Conservation (phyloP, 306 rosid genomes). For the Hippophae tibetana region DNA sequence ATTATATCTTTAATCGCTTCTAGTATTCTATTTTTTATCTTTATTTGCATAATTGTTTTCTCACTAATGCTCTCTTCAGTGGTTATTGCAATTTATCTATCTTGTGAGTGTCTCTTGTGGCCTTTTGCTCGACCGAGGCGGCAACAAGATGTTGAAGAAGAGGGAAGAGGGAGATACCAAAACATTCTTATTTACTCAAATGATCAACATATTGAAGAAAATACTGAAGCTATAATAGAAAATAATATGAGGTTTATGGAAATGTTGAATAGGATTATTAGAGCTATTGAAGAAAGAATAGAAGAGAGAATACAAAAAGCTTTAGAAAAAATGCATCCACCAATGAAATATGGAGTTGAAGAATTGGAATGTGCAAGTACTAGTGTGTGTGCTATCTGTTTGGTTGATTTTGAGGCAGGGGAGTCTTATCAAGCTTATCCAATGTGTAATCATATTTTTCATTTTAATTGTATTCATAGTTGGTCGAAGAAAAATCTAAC, state of each 20-base stretch:
- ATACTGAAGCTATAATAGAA: not conserved
- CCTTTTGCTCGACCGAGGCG: not conserved
- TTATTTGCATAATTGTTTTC: conserved; percentile 19
- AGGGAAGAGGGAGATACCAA: not conserved
- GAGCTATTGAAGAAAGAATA: conserved; percentile 10
- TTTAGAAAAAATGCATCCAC: conserved; percentile 16
- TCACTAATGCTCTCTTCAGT: conserved; percentile 9
- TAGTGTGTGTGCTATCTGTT: conserved; percentile 41
- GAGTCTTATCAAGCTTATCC: conserved; percentile 34
- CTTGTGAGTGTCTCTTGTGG: not conserved
- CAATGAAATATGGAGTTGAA: conserved; percentile 8
- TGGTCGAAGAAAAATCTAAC: conserved; percentile 35
- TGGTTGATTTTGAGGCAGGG: conserved; percentile 37
- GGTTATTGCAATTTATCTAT: conserved; percentile 10
- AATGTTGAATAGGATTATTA: conserved; percentile 11
- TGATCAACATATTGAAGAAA: not conserved
- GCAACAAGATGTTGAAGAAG: conserved; percentile 3
- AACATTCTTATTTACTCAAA: not conserved
- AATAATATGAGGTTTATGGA: conserved; percentile 13
- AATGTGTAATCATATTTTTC: conserved; percentile 41
- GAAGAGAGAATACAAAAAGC: not conserved
- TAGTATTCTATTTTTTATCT: conserved; percentile 3
- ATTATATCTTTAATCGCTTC: conserved; percentile 10
- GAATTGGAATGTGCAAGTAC: not conserved
- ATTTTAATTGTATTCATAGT: conserved; percentile 30